Percentiles rank a stretch among this genome's conserved stretches.
phyloP scores from a whole-genome alignment of 331 rosid genomes.

The Erythrophleum ivorense region DNA sequence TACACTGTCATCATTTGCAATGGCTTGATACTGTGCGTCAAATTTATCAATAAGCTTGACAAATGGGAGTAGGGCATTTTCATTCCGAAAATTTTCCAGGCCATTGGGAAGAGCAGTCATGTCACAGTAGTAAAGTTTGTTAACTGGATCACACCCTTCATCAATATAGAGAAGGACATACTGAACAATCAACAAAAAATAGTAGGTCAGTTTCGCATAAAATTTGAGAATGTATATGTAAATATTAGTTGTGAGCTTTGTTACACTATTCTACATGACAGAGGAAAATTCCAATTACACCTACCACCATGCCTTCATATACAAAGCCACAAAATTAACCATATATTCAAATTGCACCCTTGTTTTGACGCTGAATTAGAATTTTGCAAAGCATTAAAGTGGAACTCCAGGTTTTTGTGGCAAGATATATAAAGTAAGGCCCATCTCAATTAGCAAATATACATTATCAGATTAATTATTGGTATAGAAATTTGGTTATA shows the following conservation, averaged over 20 bases:
- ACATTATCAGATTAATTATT: constrained; percentile 16
- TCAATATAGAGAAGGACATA: constrained; percentile 61
- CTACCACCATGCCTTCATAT: constrained; percentile 19
- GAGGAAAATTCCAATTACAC: constrained; percentile 30
- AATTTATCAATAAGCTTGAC: constrained; percentile 74
- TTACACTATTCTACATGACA: constrained; percentile 24
- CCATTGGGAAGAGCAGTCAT: constrained; percentile 65
- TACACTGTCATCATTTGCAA: constrained; percentile 85
- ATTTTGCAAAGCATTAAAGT: not conserved
- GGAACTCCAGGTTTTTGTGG: constrained; percentile 26
- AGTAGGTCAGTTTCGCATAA: constrained; percentile 26
- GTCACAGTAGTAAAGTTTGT: constrained; percentile 90
- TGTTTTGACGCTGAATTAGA: constrained; percentile 10
- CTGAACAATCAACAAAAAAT: constrained; percentile 56
- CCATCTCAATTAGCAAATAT: constrained; percentile 12
- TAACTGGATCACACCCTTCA: constrained; percentile 91
- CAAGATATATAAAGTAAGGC: not conserved
- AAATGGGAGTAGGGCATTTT: constrained; percentile 70
- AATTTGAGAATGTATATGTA: constrained; percentile 14
- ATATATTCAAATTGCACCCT: not conserved
- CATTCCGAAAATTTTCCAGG: constrained; percentile 64
- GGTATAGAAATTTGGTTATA: not conserved
- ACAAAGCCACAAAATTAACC: constrained; percentile 29
- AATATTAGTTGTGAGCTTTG: not conserved
- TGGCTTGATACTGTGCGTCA: constrained; percentile 68